Conservation (phyloP, 805 yeast genomes). For the Candida khao-thaluensis region DNA sequence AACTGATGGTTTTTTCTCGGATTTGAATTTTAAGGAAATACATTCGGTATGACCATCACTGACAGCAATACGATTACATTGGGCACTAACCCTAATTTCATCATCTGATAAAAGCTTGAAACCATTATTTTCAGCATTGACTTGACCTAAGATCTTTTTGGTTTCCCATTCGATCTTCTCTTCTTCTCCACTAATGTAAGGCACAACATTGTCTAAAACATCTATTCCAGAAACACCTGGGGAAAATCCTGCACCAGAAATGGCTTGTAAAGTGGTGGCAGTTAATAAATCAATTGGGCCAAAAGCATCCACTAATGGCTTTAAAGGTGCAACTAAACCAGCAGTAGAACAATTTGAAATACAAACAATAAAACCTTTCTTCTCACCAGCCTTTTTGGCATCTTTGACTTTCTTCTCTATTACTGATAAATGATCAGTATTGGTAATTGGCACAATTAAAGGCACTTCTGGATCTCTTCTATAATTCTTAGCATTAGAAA, state of each 20-base stretch:
- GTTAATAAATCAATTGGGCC: constrained; percentile 89
- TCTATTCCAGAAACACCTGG: constrained; percentile 98
- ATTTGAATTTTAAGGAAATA: constrained; percentile 78
- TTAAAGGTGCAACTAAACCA: constrained; percentile 93
- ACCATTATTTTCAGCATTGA: constrained; percentile 50
- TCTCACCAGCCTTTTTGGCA: constrained; percentile 50
- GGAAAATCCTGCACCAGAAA: constrained; percentile 97
- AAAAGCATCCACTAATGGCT: constrained; percentile 84
- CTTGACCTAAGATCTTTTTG: constrained; percentile 80
- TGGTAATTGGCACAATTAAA: constrained; percentile 90
- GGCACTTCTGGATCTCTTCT: constrained; percentile 88
- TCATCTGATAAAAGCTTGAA: constrained; percentile 61
- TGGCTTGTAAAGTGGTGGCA: constrained; percentile 92
- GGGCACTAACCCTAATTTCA: constrained; percentile 86
- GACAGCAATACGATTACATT: constrained; percentile 95
- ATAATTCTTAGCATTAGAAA: constrained; percentile 95
- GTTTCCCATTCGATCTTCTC: constrained; percentile 99
- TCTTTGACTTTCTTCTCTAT: constrained; percentile 63
- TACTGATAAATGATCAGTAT: constrained; percentile 83
- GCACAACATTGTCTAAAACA: constrained; percentile 89
- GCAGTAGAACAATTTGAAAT: constrained; percentile 99
- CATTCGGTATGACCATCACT: constrained; percentile 98
- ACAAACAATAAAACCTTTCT: constrained; percentile 83
- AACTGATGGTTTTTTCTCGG: constrained; percentile 79
- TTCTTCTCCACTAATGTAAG: constrained; percentile 95